Evolutionary conservation across 2,329 filamentous ascomycete genomes (phyloP).

Genomic region (Aspergillus pseudoterreus): DNA sequence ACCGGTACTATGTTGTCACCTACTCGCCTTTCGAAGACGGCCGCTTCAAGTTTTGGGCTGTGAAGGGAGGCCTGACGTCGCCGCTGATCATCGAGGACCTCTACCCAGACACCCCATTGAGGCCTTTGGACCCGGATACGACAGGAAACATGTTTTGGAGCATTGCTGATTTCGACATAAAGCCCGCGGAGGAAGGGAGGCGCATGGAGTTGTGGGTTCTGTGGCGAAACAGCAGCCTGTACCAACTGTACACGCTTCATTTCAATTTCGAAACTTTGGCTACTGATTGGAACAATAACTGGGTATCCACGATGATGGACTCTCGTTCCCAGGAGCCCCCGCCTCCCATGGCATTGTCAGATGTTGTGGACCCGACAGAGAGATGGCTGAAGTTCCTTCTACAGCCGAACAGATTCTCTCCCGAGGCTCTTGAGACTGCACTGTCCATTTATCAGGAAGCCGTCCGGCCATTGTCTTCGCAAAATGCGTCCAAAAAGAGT

Average conservation of each 20-base stretch:
- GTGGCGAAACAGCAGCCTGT: slow-evolving; percentile 81
- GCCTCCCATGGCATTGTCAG: slow-evolving; percentile 58
- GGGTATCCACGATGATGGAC: slow-evolving; percentile 67
- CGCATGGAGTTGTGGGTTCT: slow-evolving; percentile 67
- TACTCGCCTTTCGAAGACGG: slow-evolving; percentile 85
- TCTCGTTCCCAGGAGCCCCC: slow-evolving; percentile 50
- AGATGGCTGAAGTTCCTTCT: slow-evolving; percentile 85
- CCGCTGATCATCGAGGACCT: slow-evolving; percentile 65
- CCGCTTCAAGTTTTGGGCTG: slow-evolving; percentile 92
- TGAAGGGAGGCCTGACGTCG: slow-evolving; percentile 58
- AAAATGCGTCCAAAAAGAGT: slow-evolving; percentile 44
- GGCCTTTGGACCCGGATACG: slow-evolving; percentile 59
- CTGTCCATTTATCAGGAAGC: slow-evolving; percentile 75
- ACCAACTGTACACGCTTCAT: slow-evolving; percentile 68
- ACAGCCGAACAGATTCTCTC: slow-evolving; percentile 76
- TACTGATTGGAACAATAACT: slow-evolving; percentile 62
- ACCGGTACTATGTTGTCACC: slow-evolving; percentile 65
- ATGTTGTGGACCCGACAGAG: slow-evolving; percentile 69
- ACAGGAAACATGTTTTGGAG: slow-evolving; percentile 75
- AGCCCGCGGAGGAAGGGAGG: slow-evolving; percentile 51
- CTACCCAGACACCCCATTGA: slow-evolving; percentile 60
- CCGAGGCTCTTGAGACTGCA: slow-evolving; percentile 76
- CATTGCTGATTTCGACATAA: slow-evolving; percentile 69
- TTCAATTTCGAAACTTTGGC: slow-evolving; percentile 65
- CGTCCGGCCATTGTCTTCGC: slow-evolving; percentile 37